phyloP scores from a whole-genome alignment of 116 monocot species.

The Papilionanthe hybrid region DNA sequence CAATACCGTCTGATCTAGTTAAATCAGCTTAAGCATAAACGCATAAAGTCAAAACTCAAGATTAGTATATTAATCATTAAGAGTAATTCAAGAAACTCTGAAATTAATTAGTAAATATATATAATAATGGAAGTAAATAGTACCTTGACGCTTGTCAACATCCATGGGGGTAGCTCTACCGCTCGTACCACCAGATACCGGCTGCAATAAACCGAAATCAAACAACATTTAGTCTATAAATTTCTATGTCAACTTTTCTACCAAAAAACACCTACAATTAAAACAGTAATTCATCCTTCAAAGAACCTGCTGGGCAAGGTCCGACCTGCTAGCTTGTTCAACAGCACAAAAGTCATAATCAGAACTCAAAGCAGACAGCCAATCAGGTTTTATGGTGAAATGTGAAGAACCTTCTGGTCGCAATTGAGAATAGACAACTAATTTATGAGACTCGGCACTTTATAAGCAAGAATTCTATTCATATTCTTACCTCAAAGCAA shows the following conservation, averaged over 20 bases:
- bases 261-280: background rate
- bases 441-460: background rate
- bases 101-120: background rate
- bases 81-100: background rate
- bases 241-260: background rate
- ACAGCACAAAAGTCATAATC: background rate
- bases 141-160: slow-evolving; percentile 61
- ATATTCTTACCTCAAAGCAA: background rate
- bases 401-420: background rate
- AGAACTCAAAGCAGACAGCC: background rate
- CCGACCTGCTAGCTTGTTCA: background rate
- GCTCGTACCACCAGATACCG: slow-evolving; percentile 36
- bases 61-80: background rate
- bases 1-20: background rate
- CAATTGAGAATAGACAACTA: background rate
- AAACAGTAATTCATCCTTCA: background rate
- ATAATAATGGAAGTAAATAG: background rate
- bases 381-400: background rate
- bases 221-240: background rate
- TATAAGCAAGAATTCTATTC: background rate
- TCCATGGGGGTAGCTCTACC: slow-evolving; percentile 49
- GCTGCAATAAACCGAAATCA: slow-evolving; percentile 35
- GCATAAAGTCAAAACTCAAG: background rate
- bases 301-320: background rate
- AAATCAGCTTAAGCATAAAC: background rate